Base-by-base conservation (phyloP, 192 early-diverging fungal species). In the Cetraspora pellucida region DNA sequence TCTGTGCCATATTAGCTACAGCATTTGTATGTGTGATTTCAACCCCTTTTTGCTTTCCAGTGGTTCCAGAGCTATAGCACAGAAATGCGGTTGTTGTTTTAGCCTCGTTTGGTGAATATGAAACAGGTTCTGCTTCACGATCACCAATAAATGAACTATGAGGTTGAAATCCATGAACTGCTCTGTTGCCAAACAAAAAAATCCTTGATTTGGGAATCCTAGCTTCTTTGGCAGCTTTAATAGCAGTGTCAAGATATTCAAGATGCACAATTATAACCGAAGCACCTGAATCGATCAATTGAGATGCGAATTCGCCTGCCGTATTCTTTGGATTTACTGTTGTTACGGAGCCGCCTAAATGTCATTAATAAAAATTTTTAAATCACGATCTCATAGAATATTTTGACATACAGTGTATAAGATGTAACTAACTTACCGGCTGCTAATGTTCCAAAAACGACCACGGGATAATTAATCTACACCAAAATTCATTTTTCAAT, bases 241-340 rank as follows among this genome's bases (percentile, higher is more conserved):
- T 80, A 1, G 86, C 81, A 44, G 67, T 43, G 13, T 72, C 21
- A 11, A 86, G 72, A 37, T 77, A 66, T 54, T 77, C 70, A 55
- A 78, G 77, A 30, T 80, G 72, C 7, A 85, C 86, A 55, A 98
- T 84, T 11, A 97, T 77, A 16, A 86, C 82, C 19, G 85, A 91
- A 23, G 96, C 91, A 9, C 85, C 78, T 6, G 91, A 87, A 49
- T 92, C 87, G 21, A 83, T 66, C 37, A 98, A 82, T 74, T 96
- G 94, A 79, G 89, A 87, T 0, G 88, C 85, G 17, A 96, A 77
- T 76, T 98, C 96, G 49, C 86, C 81, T 14, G 80, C 81, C 1
- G 86, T 94, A 82, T 97, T 96, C 19, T 83, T 83, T 14, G 95
- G 93, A 78, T 96, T 98, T 27, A 89, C 91, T 16, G 91, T 86